These are phyloP conservation scores for Rugosomyces carneus DNA, from an alignment of 1,284 basidiomycete genomes.

Conservation along the genomic window DNA sequence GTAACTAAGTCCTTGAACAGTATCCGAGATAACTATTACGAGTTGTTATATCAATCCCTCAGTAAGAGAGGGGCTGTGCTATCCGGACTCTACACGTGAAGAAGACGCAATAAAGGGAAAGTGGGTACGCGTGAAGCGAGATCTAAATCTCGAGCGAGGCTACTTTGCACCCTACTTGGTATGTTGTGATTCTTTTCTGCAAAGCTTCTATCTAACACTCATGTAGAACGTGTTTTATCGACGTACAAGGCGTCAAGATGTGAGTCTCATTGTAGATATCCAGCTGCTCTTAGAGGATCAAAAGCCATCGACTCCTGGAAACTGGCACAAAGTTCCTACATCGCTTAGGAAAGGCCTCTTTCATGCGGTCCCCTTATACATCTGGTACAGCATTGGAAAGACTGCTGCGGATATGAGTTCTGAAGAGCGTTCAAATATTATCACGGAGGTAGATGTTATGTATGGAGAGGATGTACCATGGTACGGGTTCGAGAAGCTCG, in stretches of 20 bases:
- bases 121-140: slow-evolving; percentile 80
- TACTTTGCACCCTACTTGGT: slow-evolving; percentile 53
- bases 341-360: slow-evolving; percentile 54
- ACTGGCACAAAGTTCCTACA: slow-evolving; percentile 54
- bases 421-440: slow-evolving; percentile 54
- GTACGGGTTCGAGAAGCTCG: slow-evolving; percentile 76
- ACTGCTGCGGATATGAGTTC: slow-evolving; percentile 50
- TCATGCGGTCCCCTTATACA: slow-evolving; percentile 43
- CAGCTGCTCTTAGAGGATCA: slow-evolving; percentile 47
- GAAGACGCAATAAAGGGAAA: slow-evolving; percentile 76
- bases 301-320: slow-evolving; percentile 37
- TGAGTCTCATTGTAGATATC: slow-evolving; percentile 63
- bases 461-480: slow-evolving; percentile 78
- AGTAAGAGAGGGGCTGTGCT: slow-evolving; percentile 53
- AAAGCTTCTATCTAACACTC: slow-evolving; percentile 1
- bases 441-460: slow-evolving; percentile 85
- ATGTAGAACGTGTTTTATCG: slow-evolving; percentile 75
- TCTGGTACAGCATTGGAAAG: slow-evolving; percentile 75
- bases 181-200: slow-evolving; percentile 12
- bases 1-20: slow-evolving; percentile 29
- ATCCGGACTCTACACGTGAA: slow-evolving; percentile 62
- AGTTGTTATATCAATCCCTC: slow-evolving; percentile 66
- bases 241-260: slow-evolving; percentile 73
- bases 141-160: slow-evolving; percentile 67
- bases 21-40: slow-evolving; percentile 74